Conservation (phyloP, 345 rosid genomes). For the Gossypium stocksii region DNA sequence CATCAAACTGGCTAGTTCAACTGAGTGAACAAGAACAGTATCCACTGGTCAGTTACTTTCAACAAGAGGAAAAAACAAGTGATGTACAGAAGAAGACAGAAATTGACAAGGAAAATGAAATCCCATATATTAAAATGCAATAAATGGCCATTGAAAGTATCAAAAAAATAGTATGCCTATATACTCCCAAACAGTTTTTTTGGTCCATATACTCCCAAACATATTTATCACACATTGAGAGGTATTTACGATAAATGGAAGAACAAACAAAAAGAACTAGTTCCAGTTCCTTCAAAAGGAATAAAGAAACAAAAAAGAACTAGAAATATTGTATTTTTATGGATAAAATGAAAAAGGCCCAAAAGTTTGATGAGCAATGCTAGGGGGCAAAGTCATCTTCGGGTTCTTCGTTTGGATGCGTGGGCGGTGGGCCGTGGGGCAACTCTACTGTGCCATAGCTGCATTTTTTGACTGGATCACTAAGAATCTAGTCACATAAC, state of each 20-base stretch:
- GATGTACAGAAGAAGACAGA: background rate
- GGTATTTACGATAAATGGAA: background rate
- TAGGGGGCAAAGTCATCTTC: background rate
- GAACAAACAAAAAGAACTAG: background rate
- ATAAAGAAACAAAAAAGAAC: no score
- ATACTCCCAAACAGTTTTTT: background rate
- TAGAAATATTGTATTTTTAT: background rate
- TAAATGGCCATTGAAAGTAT: background rate
- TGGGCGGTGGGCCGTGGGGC: background rate
- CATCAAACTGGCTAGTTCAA: no score
- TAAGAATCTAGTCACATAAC: background rate
- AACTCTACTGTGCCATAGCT: background rate
- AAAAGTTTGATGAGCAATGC: background rate
- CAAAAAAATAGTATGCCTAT: background rate
- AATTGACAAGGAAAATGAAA: background rate
- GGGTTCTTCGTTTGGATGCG: background rate
- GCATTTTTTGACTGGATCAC: background rate
- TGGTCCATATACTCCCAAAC: background rate
- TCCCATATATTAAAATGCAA: conserved; percentile 2
- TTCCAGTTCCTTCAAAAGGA: no score
- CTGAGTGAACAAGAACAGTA: background rate
- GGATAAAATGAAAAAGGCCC: background rate
- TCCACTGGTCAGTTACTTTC: background rate
- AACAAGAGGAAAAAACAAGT: no score
- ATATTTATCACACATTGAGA: background rate